These are phyloP conservation scores for Sanghuangporus sanghuang DNA, from an alignment of 1,284 basidiomycete species.

Conservation along the genomic window DNA sequence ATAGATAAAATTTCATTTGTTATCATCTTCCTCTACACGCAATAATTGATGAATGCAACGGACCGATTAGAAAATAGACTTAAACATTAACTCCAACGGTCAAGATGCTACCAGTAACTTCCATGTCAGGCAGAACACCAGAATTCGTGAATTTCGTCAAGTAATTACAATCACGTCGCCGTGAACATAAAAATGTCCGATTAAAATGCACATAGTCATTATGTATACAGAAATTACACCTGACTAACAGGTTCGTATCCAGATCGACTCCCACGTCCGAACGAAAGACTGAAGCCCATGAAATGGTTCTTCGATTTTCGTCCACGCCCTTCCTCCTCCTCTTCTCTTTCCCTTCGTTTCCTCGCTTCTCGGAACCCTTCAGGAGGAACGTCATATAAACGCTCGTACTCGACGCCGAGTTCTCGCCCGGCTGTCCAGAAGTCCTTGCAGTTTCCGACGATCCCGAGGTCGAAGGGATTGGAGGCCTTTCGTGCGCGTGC, in stretches of 20 bases:
- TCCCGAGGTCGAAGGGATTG: constrained; percentile 92
- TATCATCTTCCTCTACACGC: too few species aligned
- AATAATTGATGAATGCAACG: too few species aligned
- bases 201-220: background rate
- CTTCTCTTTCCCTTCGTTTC: constrained; percentile 49
- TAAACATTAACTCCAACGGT: too few species aligned
- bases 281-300: constrained; percentile 31
- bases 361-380: constrained; percentile 78
- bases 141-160: too few species aligned
- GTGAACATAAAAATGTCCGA: background rate
- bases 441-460: constrained; percentile 86
- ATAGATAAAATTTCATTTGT: background rate
- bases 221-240: constrained; percentile 19
- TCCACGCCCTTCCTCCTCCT: constrained; percentile 40
- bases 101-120: too few species aligned
- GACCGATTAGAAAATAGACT: too few species aligned
- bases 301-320: constrained; percentile 39
- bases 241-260: constrained; percentile 34
- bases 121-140: too few species aligned
- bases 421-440: constrained; percentile 89
- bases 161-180: too few species aligned
- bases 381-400: constrained; percentile 82
- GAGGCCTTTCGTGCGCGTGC: constrained; percentile 50
- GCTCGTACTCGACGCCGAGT: constrained; percentile 85
- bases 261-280: constrained; percentile 21